Evolutionary conservation across 345 rosid species (phyloP).

Genomic region (Dipteronia dyeriana): DNA sequence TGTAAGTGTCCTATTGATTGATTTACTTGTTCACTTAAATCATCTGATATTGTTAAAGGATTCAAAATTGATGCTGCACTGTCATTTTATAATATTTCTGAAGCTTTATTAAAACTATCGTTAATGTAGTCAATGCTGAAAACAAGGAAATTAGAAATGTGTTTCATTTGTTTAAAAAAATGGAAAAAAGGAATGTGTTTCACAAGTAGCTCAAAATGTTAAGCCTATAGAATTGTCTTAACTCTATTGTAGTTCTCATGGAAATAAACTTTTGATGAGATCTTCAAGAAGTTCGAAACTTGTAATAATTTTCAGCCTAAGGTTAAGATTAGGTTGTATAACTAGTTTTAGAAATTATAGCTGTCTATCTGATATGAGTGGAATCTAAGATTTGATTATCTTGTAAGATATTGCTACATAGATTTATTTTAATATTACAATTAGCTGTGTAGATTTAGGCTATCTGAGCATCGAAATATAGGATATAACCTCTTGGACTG

Average conservation of each 20-base stretch:
- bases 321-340: too few relatives aligned
- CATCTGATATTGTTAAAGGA: background rate
- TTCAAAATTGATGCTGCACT: background rate
- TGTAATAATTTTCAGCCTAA: too few relatives aligned
- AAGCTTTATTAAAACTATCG: background rate
- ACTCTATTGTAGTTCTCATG: too few relatives aligned
- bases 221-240: too few relatives aligned
- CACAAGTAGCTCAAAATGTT: too few relatives aligned
- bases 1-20: constrained; percentile 32
- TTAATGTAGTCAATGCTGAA: too few relatives aligned
- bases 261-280: background rate
- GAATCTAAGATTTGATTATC: background rate
- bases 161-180: too few relatives aligned
- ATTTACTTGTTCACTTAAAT: background rate
- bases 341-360: too few relatives aligned
- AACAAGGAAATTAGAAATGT: too few relatives aligned
- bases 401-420: background rate
- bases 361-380: background rate
- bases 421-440: background rate
- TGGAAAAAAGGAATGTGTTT: too few relatives aligned
- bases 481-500: background rate
- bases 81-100: background rate
- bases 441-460: background rate
- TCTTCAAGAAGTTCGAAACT: background rate
- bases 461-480: background rate